Evolutionary conservation across 257 asterid species (phyloP), one percentile per base, ranked within the genome.

Genomic region (Coffea eugenioides): DNA sequence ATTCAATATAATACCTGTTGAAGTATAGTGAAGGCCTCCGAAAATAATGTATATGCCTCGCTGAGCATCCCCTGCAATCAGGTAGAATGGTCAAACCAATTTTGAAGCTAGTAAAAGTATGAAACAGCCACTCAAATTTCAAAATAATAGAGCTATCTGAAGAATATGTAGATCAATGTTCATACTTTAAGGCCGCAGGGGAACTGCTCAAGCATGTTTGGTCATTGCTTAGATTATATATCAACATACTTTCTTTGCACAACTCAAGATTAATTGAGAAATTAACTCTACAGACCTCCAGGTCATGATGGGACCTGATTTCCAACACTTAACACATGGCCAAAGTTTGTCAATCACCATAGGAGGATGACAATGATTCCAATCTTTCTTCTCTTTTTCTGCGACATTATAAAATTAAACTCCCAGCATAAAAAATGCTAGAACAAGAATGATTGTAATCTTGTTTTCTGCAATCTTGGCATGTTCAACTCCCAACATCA

Each of bases 1-100:
- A 59, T 27, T 25, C 15, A 45, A 25, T 43, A 75, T 6, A 20
- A 20, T 66, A 92, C 99, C 97, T 96, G 99, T 90, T 96, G 98
- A 81, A 96, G 95, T 77, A 92, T 91, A 59, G 95, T 83, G 87
- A 94, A 96, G 82, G 99, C 99, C 85, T 94, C 98, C 34, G 95
- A 91, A 87, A 94, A 96, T 68, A 90, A 82, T 20, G 90, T 82
- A 83, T 89, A 94, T 8, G 98, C 97, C 89, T 96, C 98, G 76
- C 87, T 88, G 62, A 96, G 98, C 94, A 91, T 85, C 82, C 97
- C 98, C 99, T 84, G 87, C 48, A 21, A 79, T 73, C 41, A 62
- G 57, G 27, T 16, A 81, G 69, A 75, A 39, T 66, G 62, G 39
- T 75, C 36, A 70, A 48, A 34, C 52, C 73, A 25, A 68, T 27